Percentiles rank a stretch among this genome's conserved stretches.
phyloP scores from a whole-genome alignment of 2,329 filamentous ascomycete genomes.

The Ascochyta lentis region DNA sequence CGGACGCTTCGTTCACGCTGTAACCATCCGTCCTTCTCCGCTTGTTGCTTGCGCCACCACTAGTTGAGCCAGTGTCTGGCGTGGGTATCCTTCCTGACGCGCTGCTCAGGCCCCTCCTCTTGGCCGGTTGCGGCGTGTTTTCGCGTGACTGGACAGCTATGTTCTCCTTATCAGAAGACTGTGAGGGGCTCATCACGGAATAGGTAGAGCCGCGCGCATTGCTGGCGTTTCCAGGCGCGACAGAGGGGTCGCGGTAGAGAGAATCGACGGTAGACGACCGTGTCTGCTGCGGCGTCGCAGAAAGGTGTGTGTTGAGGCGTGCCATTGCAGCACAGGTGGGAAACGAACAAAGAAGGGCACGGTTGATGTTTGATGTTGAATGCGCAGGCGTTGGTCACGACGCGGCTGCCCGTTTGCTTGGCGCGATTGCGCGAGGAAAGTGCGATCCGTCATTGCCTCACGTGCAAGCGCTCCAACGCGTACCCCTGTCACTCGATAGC shows the following conservation, averaged over 20 bases:
- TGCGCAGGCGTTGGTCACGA: slow-evolving; percentile 1
- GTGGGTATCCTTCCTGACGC: slow-evolving; percentile 45
- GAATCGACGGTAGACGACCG: slow-evolving; percentile 43
- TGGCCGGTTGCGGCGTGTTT: slow-evolving; percentile 42
- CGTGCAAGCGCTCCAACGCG: slow-evolving; percentile 29
- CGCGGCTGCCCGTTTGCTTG: slow-evolving; percentile 25
- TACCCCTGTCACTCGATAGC: slow-evolving; percentile 22
- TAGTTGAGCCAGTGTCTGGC: slow-evolving; percentile 46
- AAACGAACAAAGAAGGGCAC: slow-evolving; percentile 2
- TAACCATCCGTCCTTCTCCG: slow-evolving; percentile 54
- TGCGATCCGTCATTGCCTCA: slow-evolving; percentile 25
- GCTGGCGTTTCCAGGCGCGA: slow-evolving; percentile 23
- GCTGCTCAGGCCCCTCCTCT: slow-evolving; percentile 53
- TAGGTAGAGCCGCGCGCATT: slow-evolving; percentile 36
- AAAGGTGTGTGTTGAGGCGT: slow-evolving; percentile 44
- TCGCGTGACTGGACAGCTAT: slow-evolving; percentile 36
- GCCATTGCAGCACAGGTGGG: slow-evolving; percentile 37
- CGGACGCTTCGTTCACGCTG: slow-evolving; percentile 17
- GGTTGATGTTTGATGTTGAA: slow-evolving; percentile 7
- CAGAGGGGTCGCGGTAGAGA: slow-evolving; percentile 48
- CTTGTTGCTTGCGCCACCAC: slow-evolving; percentile 47
- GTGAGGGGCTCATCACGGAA: slow-evolving; percentile 42
- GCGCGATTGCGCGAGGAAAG: slow-evolving; percentile 29
- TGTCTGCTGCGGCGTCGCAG: slow-evolving; percentile 37
- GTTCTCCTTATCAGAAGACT: slow-evolving; percentile 56